These are phyloP conservation scores for Schrenkiella parvula DNA, from an alignment of 345 rosid species.

Conservation along the genomic window DNA sequence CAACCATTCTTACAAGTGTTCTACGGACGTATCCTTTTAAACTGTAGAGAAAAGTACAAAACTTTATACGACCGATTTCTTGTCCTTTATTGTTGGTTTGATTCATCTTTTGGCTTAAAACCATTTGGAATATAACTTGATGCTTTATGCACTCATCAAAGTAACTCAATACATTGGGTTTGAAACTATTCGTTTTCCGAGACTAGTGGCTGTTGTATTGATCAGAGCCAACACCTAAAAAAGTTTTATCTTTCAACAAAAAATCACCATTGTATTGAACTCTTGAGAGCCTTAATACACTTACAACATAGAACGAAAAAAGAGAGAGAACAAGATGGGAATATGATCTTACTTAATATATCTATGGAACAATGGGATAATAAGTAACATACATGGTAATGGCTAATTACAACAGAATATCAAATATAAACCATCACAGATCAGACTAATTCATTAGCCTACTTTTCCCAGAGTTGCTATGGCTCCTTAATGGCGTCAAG, in stretches of 20 bases:
- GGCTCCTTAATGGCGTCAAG: conserved; percentile 59
- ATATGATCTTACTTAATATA: conserved; percentile 20
- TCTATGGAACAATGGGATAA: conserved; percentile 22
- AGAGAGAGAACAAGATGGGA: neutral
- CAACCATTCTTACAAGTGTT: neutral
- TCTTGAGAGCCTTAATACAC: neutral
- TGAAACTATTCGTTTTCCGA: neutral
- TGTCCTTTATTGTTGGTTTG: conserved; percentile 1
- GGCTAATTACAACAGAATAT: conserved; percentile 27
- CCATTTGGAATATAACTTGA: neutral
- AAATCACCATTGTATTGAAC: neutral
- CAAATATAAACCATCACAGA: conserved; percentile 19
- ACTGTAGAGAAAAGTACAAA: neutral
- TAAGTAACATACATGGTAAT: conserved; percentile 28
- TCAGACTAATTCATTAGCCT: conserved; percentile 34
- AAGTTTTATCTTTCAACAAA: neutral
- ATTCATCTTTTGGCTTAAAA: neutral
- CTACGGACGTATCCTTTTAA: neutral
- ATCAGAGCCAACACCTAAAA: neutral
- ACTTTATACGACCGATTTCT: neutral
- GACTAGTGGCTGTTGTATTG: neutral
- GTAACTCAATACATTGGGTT: neutral
- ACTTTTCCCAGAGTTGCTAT: conserved; percentile 59
- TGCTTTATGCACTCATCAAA: neutral
- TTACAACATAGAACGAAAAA: neutral